phyloP scores from a whole-genome alignment of 139 green algal species.

The Volvox reticuliferus region DNA sequence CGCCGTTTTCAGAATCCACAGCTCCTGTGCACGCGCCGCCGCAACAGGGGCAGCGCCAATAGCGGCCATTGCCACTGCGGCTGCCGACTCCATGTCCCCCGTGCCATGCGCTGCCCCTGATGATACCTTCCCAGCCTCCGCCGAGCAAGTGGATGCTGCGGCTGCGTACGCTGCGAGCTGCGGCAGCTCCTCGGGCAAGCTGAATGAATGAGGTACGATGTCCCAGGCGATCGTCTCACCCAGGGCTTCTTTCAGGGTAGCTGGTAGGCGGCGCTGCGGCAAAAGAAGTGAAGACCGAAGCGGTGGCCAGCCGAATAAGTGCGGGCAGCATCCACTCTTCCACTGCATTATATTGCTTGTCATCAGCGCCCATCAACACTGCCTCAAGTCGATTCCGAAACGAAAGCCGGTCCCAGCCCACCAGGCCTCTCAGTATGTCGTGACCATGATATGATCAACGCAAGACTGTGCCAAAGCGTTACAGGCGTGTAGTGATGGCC shows the following conservation, averaged over 20 bases:
- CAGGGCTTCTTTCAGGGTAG: slow-evolving; percentile 58
- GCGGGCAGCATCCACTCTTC: too few relatives aligned
- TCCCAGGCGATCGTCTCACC: slow-evolving; percentile 51
- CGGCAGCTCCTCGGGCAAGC: slow-evolving; percentile 61
- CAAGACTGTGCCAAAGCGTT: too few relatives aligned
- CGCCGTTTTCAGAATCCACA: slow-evolving; percentile 75
- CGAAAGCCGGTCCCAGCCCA: too few relatives aligned
- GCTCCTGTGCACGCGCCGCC: not conserved
- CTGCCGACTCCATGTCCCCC: not conserved
- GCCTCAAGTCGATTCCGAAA: too few relatives aligned
- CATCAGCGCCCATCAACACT: too few relatives aligned
- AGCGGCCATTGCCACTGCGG: not conserved
- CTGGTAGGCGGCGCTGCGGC: slow-evolving; percentile 56
- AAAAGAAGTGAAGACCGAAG: not conserved
- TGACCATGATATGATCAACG: too few relatives aligned
- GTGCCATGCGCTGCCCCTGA: not conserved
- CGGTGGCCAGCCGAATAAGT: too few relatives aligned
- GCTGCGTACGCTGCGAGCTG: slow-evolving; percentile 36
- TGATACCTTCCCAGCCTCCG: too few relatives aligned
- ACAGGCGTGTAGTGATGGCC: too few relatives aligned
- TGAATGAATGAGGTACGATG: slow-evolving; percentile 66
- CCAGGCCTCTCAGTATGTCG: too few relatives aligned
- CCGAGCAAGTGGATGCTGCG: not conserved
- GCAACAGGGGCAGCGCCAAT: not conserved
- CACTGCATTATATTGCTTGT: too few relatives aligned